phyloP scores from a whole-genome alignment of 768 basidiomycete genomes.

The Agaricus subrufescens region DNA sequence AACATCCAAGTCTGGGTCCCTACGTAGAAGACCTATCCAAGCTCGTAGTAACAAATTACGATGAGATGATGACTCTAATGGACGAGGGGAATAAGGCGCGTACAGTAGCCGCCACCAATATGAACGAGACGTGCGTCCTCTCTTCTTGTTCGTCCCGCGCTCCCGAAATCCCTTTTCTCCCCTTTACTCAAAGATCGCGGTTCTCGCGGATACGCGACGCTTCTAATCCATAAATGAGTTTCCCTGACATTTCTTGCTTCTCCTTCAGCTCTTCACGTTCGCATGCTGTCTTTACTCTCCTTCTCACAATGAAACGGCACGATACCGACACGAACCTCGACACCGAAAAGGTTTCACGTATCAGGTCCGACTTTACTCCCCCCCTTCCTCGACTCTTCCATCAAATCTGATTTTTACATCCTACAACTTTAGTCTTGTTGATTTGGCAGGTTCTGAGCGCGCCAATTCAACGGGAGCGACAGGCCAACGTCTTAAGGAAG shows the following conservation, averaged over 20 bases:
- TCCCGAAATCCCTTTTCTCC: slow-evolving; percentile 2
- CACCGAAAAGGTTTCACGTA: slow-evolving; percentile 98
- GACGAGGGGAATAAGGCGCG: slow-evolving; percentile 99
- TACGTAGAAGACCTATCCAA: slow-evolving; percentile 98
- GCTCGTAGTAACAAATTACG: slow-evolving; percentile 84
- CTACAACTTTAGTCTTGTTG: slow-evolving; percentile 62
- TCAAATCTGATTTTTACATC: slow-evolving; percentile 7
- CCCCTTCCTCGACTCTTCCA: not conserved
- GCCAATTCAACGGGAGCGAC: slow-evolving; percentile 98
- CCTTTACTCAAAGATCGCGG: slow-evolving; percentile 5
- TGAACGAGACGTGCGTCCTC: slow-evolving; percentile 89
- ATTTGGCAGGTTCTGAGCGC: slow-evolving; percentile 94
- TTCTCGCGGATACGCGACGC: not conserved
- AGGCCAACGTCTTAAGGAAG: slow-evolving; percentile 93
- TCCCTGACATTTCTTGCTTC: not conserved
- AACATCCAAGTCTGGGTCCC: slow-evolving; percentile 94
- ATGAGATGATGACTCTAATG: slow-evolving; percentile 99
- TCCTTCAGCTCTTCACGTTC: slow-evolving; percentile 81
- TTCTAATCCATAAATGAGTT: too few species aligned
- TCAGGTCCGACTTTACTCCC: slow-evolving; percentile 51
- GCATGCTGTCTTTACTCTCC: slow-evolving; percentile 95
- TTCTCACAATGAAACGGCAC: slow-evolving; percentile 88
- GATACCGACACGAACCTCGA: slow-evolving; percentile 83
- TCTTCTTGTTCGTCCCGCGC: not conserved
- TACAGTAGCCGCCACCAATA: slow-evolving; percentile 97